Base-by-base conservation (phyloP, 345 rosid species). In the Dipteronia dyeriana region DNA sequence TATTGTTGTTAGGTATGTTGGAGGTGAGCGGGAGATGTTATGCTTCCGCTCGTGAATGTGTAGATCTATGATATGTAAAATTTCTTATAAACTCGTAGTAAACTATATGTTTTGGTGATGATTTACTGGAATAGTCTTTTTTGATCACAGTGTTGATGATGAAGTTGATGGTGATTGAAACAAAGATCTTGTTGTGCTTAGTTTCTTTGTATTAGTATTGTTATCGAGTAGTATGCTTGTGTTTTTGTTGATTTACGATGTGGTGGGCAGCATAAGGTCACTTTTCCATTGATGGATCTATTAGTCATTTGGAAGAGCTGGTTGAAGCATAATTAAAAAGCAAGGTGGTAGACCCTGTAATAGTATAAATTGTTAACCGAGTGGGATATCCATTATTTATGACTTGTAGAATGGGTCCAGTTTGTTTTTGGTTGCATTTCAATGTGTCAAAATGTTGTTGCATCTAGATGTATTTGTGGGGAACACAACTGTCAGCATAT, bases 391-490 rank as follows among this genome's bases (percentile, higher is more conserved):
- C 19, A 1, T 47, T 14, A 10, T 69, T 69, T 25, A 2, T 16
- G n/a, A 39, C 19, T 57, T 69, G 19, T 3, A 47, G 38, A 69
- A 6, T 23, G 39, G 11, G 16, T 70, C 66, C 17, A 13, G 3
- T 71, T 34, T 71, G 31, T n/a, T 71, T n/a, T 53, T 11, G 38
- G 51, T 12, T 71, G 53, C 22, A 38, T 71, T 38, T 57, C 26
- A 20, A n/a, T 22, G 17, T 20, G 26, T 57, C 65, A 10, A 38
- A 26, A 57, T 38, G 31, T 56, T 57, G 19, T 56, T 10, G 10
- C 70, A 14, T 64, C 2, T 23, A 19, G 39, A 26, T 5, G 51
- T 19, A 17, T 26, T 10, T 17, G 17, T 59, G 22, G 66, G 66
- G 34, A 39, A 20, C 12, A 20, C 31, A 34, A 3, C 41, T 22